These are phyloP conservation scores for Paramecium pentaurelia DNA, from an alignment of 73 alveolate genomes.

Conservation along the genomic window DNA sequence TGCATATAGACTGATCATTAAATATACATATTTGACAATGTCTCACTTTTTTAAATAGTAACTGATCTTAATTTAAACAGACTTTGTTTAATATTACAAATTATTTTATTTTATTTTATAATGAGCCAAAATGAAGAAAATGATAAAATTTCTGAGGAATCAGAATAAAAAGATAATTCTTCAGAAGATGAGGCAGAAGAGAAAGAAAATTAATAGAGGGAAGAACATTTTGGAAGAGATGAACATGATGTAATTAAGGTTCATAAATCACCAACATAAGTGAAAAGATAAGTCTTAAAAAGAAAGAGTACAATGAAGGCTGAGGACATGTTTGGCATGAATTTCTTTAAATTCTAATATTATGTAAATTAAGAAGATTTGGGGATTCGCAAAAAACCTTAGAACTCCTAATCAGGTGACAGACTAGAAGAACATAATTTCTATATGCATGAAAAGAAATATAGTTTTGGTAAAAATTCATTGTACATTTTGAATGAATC, in stretches of 20 bases:
- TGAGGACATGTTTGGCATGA: conserved; percentile 7
- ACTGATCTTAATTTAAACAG: neutral
- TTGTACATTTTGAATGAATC: neutral
- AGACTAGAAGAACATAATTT: neutral
- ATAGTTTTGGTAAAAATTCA: conserved; percentile 5
- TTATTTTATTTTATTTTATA: neutral
- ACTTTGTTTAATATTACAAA: neutral
- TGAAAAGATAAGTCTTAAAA: neutral
- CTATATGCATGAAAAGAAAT: conserved; percentile 28
- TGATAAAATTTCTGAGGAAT: conserved; percentile 13
- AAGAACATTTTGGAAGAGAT: neutral
- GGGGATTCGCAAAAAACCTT: neutral
- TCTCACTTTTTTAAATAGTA: neutral
- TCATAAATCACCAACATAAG: neutral
- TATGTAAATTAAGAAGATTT: conserved; percentile 14
- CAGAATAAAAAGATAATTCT: conserved; percentile 1
- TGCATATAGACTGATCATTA: neutral
- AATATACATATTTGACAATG: neutral
- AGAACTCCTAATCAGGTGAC: neutral
- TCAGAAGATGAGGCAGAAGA: neutral
- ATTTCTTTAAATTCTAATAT: neutral
- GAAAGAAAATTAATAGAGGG: neutral
- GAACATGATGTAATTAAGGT: neutral
- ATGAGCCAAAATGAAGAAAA: neutral
- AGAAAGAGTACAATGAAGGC: conserved; percentile 20